Evolutionary conservation across 148 eudicot species (phyloP), one percentile per base, ranked within the genome.

Genomic region (Arctostaphylos glauca): DNA sequence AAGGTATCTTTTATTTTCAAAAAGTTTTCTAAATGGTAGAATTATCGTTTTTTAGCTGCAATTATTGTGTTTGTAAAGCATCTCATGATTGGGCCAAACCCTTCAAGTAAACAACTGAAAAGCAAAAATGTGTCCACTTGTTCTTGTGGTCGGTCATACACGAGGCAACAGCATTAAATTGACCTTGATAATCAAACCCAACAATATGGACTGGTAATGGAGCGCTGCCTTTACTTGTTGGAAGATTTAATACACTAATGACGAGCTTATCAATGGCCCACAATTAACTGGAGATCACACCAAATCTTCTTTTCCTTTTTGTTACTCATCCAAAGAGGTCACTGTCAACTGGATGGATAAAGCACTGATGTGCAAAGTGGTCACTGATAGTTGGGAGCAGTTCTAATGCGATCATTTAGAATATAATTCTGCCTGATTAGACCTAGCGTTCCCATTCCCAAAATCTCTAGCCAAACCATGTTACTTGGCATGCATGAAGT

Each of bases 1-100:
- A 76, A 93, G 99, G 97, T 95, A 81, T 41, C 9, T 23, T 47
- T 77, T 53, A 53, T 15, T 75, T 75, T 44, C 16, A 3, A 44
- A 84, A 80, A 78, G 16, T 67, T 78, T 6, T 70, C 74, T 31
- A 38, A 52, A 4, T 67, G 43, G 10, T 80, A 4, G 76, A 67
- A 23, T 80, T 58, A 3, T 48, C 47, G 48, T 19, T 25, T 46
- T 78, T 60, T n/a, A 23, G 18, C 31, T 46, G 72, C 81, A 59
- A 46, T 14, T 79, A 41, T 79, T 50, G 13, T 44, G 15, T 21
- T 38, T 6, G 15, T 75, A 38, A 10, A 59, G 81, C 19, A 79
- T 72, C 38, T 79, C 23, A 21, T 43, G 71, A 52, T 59, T 60
- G 71, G 16, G 38, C 31, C 38, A 56, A 15, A 25, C 60, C 23